Evolutionary conservation across 805 yeast genomes (phyloP), one percentile per base, ranked within the genome.

Genomic region (Danielia oregonensis): DNA sequence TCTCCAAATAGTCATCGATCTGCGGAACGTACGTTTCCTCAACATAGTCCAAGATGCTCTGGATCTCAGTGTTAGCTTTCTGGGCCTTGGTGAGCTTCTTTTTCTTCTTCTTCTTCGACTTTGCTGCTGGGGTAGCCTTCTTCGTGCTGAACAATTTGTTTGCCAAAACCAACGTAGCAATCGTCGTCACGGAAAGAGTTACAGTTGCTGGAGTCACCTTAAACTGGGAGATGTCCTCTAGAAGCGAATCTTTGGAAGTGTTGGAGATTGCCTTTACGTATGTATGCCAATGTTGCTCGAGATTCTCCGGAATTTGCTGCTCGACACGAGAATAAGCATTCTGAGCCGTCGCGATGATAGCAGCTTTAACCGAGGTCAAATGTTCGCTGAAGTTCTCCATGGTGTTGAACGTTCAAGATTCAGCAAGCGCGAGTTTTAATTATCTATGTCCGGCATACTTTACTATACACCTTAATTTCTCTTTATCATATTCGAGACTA

Each of bases 41-140:
- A 24, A 67, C 70, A 35, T 40, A 54, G 39, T 65, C 71, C 49
- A 66, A 59, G 19, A 65, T 57, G 16, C 35, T 42, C 47, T 65
- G 70, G 37, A 67, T 66, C 26, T 61, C 57, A 36, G 48, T 49
- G 44, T 67, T 67, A 30, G 68, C 61, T 50, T 50, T 58, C 44
- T 63, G 69, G 10, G 70, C 70, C 47, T 58, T 63, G 23, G 63
- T 46, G 17, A 54, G 46, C 49, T 56, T 64, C 59, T 63, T 64
- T 53, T 60, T 63, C 44, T 55, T 52, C 44, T 49, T 48, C 24
- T 36, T 43, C 33, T 46, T 45, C 4, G 36, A 2, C 5, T 17
- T 25, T 10, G 25, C 13, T 7, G 37, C 29, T 6, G 30, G 26
- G 11, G 28, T 12, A 2, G 36, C 30, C 33, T 11, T 15, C 14